Base-by-base conservation (phyloP, 805 yeast genomes). In the Pichia sporocuriosa region DNA sequence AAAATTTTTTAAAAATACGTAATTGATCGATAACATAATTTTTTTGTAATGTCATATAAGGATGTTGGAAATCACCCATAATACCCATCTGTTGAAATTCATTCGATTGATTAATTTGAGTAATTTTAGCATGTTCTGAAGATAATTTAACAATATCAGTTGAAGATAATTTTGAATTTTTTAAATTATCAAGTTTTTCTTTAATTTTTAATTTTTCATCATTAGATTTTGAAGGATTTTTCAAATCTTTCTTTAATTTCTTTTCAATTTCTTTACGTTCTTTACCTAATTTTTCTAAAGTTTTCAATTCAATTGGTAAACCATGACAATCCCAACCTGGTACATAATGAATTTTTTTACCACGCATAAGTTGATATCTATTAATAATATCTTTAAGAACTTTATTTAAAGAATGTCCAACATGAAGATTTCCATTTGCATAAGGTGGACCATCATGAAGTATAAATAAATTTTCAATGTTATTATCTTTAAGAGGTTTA, bases 301-400 rank as follows among this genome's bases (percentile, higher is more conserved):
- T 95, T 53, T 88, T 89, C 57, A 86, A 68, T 61, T 93, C 99
- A 48, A 93, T 93, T 1, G 99, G 99, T 29, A 93, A 67, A 0
- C 99, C 99, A 65, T 93, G 99, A 57, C 98, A 93, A 59, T 93
- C 99, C 97, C 98, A 93, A 0, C 99, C 99, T 0, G 97, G 96
- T 32, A 72, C 70, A 55, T 85, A 93, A 39, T 72, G 69, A 4
- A 93, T 77, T 37, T 71, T 69, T 45, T 77, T 70, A 13, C 87
- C 84, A 29, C 68, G 61, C 32, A 56, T 32, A 21, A 89, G 64
- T 54, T 86, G 79, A 51, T 67, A 81, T 39, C 99, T 68, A 48
- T 77, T 75, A 34, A 90, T 76, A 35, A 93, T 78, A 61, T 93
- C 99, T 59, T 93, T 93, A 42, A 87, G 61, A 17, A 88, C 74